Percentiles rank a stretch among this genome's conserved stretches.
phyloP scores from a whole-genome alignment of 202 grass and related monocot species.

The Carex sylvatica region DNA sequence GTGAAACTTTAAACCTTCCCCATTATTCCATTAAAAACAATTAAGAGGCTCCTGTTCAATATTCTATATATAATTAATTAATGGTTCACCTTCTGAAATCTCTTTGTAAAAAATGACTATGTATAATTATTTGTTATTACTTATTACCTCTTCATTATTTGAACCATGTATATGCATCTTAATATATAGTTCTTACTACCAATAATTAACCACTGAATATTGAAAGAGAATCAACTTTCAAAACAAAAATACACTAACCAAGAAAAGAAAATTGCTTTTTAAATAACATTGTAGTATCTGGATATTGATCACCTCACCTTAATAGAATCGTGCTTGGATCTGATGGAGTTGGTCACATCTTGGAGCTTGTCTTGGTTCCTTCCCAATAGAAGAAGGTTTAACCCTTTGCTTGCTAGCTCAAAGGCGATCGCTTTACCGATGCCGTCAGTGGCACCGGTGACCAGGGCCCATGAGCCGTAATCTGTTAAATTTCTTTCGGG shows the following conservation, averaged over 20 bases:
- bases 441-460: conserved; percentile 73
- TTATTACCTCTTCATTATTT: neutral
- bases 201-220: neutral
- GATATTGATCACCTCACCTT: conserved; percentile 26
- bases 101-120: neutral
- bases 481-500: conserved; percentile 24
- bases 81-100: neutral
- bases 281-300: neutral
- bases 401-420: conserved; percentile 41
- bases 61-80: too few relatives aligned
- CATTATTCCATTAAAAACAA: neutral
- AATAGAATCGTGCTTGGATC: conserved; percentile 17
- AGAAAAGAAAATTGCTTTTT: neutral
- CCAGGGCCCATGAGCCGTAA: conserved; percentile 66
- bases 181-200: neutral
- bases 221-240: neutral
- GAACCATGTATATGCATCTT: neutral
- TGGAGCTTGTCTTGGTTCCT: conserved; percentile 58
- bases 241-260: neutral
- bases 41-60: neutral
- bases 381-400: conserved; percentile 61
- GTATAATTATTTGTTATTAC: neutral
- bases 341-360: conserved; percentile 30
- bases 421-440: conserved; percentile 65
- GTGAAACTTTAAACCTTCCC: neutral